Conservation (phyloP, 306 rosid genomes). For the Pyrus betulifolia region DNA sequence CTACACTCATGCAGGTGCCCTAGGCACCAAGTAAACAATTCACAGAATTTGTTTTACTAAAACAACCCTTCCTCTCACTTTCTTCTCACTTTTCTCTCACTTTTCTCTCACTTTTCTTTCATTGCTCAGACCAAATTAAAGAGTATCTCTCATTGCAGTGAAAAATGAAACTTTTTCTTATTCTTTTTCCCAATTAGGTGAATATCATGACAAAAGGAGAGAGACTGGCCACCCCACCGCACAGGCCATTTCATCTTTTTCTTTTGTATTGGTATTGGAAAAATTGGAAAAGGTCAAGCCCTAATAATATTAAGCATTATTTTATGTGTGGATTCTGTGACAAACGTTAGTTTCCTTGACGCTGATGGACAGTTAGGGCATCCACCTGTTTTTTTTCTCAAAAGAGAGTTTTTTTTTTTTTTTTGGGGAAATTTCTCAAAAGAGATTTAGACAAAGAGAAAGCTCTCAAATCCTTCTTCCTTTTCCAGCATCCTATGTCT, state of each 20-base stretch:
- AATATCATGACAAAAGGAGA: slow-evolving; percentile 53
- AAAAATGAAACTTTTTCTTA: slow-evolving; percentile 29
- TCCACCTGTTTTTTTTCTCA: slow-evolving; percentile 18
- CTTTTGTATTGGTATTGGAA: slow-evolving; percentile 33
- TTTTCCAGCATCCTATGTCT: slow-evolving; percentile 84
- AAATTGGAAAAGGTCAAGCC: slow-evolving; percentile 46
- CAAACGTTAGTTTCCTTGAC: slow-evolving; percentile 67
- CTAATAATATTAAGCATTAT: slow-evolving; percentile 3
- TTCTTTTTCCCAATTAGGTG: slow-evolving; percentile 21
- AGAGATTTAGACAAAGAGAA: slow-evolving; percentile 65
- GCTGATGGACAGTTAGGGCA: slow-evolving; percentile 78
- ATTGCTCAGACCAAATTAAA: not conserved
- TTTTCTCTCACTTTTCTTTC: not conserved
- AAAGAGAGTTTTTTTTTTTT: too few relatives aligned
- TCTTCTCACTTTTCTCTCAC: not conserved
- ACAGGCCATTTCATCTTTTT: slow-evolving; percentile 27
- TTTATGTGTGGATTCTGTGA: slow-evolving; percentile 66
- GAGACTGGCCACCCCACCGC: slow-evolving; percentile 32
- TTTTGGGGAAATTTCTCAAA: slow-evolving; percentile 8
- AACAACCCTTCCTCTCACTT: not conserved
- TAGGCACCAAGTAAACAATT: slow-evolving; percentile 9
- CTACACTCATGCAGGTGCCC: not conserved
- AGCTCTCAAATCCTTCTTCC: slow-evolving; percentile 60
- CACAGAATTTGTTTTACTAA: slow-evolving; percentile 4
- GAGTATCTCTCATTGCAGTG: slow-evolving; percentile 1